phyloP scores from a whole-genome alignment of 2,329 filamentous ascomycete species.

The Elsinoe batatas region DNA sequence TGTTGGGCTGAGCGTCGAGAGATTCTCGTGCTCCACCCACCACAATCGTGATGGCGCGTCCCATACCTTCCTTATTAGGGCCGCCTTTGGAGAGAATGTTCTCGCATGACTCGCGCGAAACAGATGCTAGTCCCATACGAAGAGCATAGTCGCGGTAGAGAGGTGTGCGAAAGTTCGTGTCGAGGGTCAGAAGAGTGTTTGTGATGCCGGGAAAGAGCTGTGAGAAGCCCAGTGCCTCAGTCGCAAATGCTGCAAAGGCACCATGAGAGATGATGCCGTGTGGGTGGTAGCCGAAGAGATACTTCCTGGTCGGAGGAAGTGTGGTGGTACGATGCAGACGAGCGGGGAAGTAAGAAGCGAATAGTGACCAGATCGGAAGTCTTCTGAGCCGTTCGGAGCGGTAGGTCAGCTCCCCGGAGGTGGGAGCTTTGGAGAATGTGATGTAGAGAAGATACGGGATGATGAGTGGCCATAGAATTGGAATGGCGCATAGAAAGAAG shows the following conservation, averaged over 20 bases:
- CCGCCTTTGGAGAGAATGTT: slow-evolving; percentile 78
- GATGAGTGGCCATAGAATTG: slow-evolving; percentile 75
- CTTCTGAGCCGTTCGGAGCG: slow-evolving; percentile 67
- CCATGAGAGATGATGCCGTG: slow-evolving; percentile 96
- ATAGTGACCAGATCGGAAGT: slow-evolving; percentile 72
- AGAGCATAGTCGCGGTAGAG: slow-evolving; percentile 93
- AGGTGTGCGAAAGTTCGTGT: slow-evolving; percentile 88
- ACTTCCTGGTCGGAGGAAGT: slow-evolving; percentile 73
- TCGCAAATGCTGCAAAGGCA: slow-evolving; percentile 85
- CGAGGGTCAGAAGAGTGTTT: slow-evolving; percentile 87
- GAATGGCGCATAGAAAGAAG: slow-evolving; percentile 84
- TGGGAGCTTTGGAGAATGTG: slow-evolving; percentile 66
- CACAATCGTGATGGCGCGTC: slow-evolving; percentile 92
- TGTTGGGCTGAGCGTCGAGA: slow-evolving; percentile 73
- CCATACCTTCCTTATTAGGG: slow-evolving; percentile 68
- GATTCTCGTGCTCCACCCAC: slow-evolving; percentile 88
- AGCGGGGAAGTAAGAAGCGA: slow-evolving; percentile 90
- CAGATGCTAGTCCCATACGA: slow-evolving; percentile 74
- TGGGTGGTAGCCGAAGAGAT: slow-evolving; percentile 94
- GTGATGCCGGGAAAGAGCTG: slow-evolving; percentile 90
- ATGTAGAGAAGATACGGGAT: slow-evolving; percentile 75
- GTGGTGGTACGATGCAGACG: slow-evolving; percentile 74
- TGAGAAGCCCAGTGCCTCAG: slow-evolving; percentile 77
- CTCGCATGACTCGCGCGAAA: slow-evolving; percentile 84
- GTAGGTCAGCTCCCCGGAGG: slow-evolving; percentile 62